Base-by-base conservation (phyloP, 1,284 basidiomycete genomes). In the Papiliotrema laurentii region DNA sequence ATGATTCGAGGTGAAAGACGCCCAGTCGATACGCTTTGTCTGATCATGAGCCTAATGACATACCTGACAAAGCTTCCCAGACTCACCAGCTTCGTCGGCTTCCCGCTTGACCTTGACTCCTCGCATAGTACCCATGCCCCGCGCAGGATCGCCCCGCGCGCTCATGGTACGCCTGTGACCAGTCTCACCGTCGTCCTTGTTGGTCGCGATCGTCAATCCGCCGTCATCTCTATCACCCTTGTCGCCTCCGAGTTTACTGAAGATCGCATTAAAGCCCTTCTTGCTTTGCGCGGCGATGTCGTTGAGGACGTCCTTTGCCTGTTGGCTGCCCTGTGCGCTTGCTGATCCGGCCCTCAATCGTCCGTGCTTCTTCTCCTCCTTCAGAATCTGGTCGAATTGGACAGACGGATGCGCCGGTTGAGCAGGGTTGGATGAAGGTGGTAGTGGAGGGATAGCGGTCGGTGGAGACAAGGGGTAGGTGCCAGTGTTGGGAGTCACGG, bases 11-110 rank as follows among this genome's bases (percentile, higher is more conserved):
- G 81, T 91, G 90, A 71, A 97, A 88, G 26, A 98, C 83, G 30
- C 83, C 90, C 57, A 86, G 86, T 27, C 94, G 81, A 63, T 97
- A 98, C 53, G 92, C 89, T 68, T 86, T 88, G 72, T 97, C 93
- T 85, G 71, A 1, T 7, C 26, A 40, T 43, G 6, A 45, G 39
- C 34, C 34, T n/a, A n/a, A n/a, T n/a, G n/a, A 11, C 39, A 21
- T n/a, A 9, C n/a, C 25, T n/a, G 22, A 18, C 13, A 30, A 21
- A 13, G 4, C 11, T 13, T 16, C 21, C 30, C 18, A 16, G 37
- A 72, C 80, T 59, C 49, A 87, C 87, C 87, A 45, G 92, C 89
- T 69, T 94, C 90, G 43, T 94, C 92, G 2, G 87, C 85, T 58
- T 96, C 92, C 44, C 91, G 79, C 75, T 91, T 93, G 10, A 85